These are phyloP conservation scores for Penicillium atrosanguineum DNA, from an alignment of 495 filamentous ascomycete species.

Conservation along the genomic window DNA sequence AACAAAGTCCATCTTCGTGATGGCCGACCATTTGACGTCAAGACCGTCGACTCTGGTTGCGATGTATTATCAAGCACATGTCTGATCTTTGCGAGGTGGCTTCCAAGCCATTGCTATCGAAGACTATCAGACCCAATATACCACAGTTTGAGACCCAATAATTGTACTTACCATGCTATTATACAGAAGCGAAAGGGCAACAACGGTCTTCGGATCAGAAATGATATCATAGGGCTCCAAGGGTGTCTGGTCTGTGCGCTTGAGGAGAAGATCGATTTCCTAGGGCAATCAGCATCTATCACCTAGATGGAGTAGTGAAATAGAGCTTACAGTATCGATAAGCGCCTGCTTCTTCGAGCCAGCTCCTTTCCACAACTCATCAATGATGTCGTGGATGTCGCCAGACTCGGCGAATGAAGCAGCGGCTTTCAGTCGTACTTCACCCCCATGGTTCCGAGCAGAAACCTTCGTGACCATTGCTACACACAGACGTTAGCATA, in stretches of 20 bases:
- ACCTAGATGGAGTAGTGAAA: not conserved
- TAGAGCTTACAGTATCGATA: conserved; percentile 38
- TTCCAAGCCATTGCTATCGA: conserved; percentile 78
- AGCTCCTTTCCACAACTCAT: conserved; percentile 56
- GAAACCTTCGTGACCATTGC: conserved; percentile 46
- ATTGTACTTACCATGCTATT: conserved; percentile 72
- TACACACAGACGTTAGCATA: conserved; percentile 11
- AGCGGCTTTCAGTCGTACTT: conserved; percentile 63
- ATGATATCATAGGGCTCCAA: conserved; percentile 80
- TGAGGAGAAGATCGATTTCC: conserved; percentile 67
- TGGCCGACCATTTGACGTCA: conserved; percentile 36
- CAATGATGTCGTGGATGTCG: conserved; percentile 63
- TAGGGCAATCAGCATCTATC: conserved; percentile 22
- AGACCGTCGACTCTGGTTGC: conserved; percentile 40
- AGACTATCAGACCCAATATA: not conserved
- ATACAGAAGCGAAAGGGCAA: conserved; percentile 80
- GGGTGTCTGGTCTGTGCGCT: conserved; percentile 58
- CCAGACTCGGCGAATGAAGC: conserved; percentile 67
- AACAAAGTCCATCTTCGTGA: conserved; percentile 80
- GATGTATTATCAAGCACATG: conserved; percentile 57
- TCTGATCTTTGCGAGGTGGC: conserved; percentile 71
- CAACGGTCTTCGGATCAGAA: conserved; percentile 80
- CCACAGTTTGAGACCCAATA: conserved; percentile 6
- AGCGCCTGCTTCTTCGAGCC: conserved; percentile 32
- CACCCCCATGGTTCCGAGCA: conserved; percentile 32